Base-by-base conservation (phyloP, 768 basidiomycete species). In the Scleroderma citrinum region DNA sequence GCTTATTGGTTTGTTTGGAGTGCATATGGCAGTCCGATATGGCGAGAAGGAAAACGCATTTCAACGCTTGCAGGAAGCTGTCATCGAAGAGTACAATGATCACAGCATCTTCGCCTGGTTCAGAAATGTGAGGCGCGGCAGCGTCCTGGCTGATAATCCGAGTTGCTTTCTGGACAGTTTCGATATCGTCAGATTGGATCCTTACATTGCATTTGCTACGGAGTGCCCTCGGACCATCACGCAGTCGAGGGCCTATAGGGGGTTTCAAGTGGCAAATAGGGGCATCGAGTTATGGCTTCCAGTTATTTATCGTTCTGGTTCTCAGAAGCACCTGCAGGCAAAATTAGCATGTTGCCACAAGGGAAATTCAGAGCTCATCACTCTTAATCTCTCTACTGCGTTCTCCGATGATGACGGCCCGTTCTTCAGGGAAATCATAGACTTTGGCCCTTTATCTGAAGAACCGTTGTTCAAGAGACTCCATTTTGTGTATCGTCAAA, bases 11-110 rank as follows among this genome's bases (percentile, higher is more conserved):
- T 46, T 50, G 20, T 50, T 50, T 44, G 46, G 24, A 19, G 31
- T 55, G 38, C 13, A 54, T 26, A 40, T 48, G 53, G 14, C 71
- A 69, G 38, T 40, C 65, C 20, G 58, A 42, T 50, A 50, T 30
- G 49, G 49, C 3, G 44, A 50, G 44, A 46, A 44, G 26, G 36
- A 46, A 26, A 38, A 46, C 3, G 49, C 42, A 24, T 50, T 50
- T 24, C 42, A 36, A 12, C 49, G 49, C 32, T 32, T 50, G 21
- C 34, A 45, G 36, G 37, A 24, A 17, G 42, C 44, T n/a, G 29
- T 50, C n/a, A 23, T 50, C 29, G 24, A 36, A 21, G 31, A 31
- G 12, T 46, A 31, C 2, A 42, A 45, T 2, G 49, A 50, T 32
- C 23, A 46, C 29, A 24, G 45, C n/a, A 42, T 50, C 8, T 50